Conservation (phyloP, 345 rosid species). For the Eucalyptus erythrocorys region DNA sequence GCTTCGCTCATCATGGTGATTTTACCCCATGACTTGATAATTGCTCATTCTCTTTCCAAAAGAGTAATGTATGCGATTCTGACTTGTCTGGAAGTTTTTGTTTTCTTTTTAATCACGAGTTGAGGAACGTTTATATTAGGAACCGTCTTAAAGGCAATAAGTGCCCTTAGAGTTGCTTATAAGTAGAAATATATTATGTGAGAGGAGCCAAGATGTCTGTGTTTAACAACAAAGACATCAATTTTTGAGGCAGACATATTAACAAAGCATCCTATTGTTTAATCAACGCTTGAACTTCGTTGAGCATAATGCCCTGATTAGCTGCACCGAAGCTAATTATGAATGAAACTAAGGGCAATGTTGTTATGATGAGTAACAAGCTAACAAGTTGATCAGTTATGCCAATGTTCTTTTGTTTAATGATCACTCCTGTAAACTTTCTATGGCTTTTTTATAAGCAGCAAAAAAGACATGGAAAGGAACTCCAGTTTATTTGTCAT, state of each 20-base stretch:
- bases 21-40: background rate
- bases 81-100: background rate
- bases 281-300: background rate
- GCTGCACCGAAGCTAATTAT: background rate
- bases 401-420: background rate
- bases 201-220: background rate
- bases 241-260: background rate
- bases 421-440: background rate
- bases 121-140: background rate
- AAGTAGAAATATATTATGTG: background rate
- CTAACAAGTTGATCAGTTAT: background rate
- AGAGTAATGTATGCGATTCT: background rate
- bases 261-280: background rate
- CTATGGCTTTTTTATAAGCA: background rate
- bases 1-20: background rate
- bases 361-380: background rate
- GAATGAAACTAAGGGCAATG: background rate
- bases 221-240: background rate
- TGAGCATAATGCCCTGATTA: background rate
- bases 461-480: background rate
- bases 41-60: background rate
- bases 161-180: background rate
- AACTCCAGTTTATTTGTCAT: background rate
- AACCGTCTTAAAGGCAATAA: background rate
- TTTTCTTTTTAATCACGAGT: background rate